Evolutionary conservation across 345 rosid species (phyloP).

Genomic region (Clarkia xantiana): DNA sequence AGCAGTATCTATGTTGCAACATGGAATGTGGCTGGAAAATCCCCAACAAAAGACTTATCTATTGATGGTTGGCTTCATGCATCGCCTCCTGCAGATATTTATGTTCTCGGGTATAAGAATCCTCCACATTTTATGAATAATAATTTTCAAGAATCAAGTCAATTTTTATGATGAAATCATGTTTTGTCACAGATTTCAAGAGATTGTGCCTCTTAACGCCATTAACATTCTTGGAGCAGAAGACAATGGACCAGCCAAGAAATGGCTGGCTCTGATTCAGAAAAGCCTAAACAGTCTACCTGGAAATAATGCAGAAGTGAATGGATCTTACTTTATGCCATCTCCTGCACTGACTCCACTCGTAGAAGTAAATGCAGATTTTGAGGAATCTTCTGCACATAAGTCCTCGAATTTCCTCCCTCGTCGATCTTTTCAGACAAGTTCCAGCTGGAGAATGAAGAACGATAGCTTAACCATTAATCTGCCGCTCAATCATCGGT

Average conservation of each 20-base stretch:
- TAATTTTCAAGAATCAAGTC: too few relatives aligned
- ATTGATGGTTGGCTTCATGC: too few relatives aligned
- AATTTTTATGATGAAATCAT: too few relatives aligned
- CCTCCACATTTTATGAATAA: too few relatives aligned
- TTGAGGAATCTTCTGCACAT: background rate
- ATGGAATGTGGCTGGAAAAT: too few relatives aligned
- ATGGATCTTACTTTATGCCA: background rate
- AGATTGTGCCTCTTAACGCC: constrained; percentile 11
- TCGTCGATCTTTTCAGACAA: background rate
- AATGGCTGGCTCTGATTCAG: constrained; percentile 8
- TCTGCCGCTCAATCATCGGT: too few relatives aligned
- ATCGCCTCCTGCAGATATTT: too few relatives aligned
- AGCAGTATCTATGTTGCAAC: too few relatives aligned
- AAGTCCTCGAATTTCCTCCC: background rate
- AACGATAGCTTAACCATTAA: too few relatives aligned
- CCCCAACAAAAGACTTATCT: too few relatives aligned
- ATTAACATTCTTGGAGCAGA: constrained; percentile 11
- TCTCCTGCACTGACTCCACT: background rate
- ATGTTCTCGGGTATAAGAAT: too few relatives aligned
- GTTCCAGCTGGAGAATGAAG: background rate
- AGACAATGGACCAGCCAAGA: constrained; percentile 1
- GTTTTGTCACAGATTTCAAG: constrained; percentile 9
- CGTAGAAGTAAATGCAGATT: constrained; percentile 1
- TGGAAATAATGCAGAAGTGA: background rate
- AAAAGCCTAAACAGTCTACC: background rate